These are phyloP conservation scores for Mangifera indica DNA, from an alignment of 345 rosid species.

Conservation along the genomic window DNA sequence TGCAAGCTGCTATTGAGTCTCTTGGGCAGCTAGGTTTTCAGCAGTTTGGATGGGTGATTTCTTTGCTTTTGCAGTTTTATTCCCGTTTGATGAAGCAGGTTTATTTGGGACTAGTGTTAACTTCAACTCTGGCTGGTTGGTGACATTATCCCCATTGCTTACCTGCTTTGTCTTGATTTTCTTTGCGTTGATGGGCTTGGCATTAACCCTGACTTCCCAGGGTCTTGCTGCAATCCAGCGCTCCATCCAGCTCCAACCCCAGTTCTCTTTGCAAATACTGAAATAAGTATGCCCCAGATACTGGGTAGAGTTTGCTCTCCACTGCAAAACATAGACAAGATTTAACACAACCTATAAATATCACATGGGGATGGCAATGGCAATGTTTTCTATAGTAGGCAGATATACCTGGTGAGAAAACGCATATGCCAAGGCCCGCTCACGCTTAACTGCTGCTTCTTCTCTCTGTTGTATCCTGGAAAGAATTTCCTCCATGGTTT, in stretches of 20 bases:
- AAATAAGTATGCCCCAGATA: conserved; percentile 79
- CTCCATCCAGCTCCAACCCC: conserved; percentile 96
- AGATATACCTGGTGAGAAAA: conserved; percentile 77
- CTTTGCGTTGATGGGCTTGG: conserved; percentile 30
- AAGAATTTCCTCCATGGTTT: conserved; percentile 82
- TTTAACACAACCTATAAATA: background rate
- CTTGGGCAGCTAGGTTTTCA: conserved; percentile 15
- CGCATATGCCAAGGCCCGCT: conserved; percentile 88
- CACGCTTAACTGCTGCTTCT: conserved; percentile 80
- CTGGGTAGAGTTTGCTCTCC: conserved; percentile 81
- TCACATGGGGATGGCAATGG: background rate
- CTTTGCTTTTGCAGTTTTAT: conserved; percentile 30
- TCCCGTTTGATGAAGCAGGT: conserved; percentile 33
- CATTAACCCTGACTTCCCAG: conserved; percentile 66
- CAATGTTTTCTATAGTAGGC: background rate
- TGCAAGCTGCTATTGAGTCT: background rate
- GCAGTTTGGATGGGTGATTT: conserved; percentile 8
- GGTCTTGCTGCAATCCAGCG: conserved; percentile 83
- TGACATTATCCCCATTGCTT: conserved; percentile 35
- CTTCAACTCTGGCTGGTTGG: conserved; percentile 24
- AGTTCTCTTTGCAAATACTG: conserved; percentile 58
- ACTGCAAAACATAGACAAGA: conserved; percentile 38
- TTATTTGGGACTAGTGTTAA: conserved; percentile 21
- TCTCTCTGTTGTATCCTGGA: conserved; percentile 73
- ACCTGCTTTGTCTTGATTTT: conserved; percentile 30